Evolutionary conservation across 192 early-diverging fungal genomes (phyloP).

Genomic region (Obelidium mucronatum): DNA sequence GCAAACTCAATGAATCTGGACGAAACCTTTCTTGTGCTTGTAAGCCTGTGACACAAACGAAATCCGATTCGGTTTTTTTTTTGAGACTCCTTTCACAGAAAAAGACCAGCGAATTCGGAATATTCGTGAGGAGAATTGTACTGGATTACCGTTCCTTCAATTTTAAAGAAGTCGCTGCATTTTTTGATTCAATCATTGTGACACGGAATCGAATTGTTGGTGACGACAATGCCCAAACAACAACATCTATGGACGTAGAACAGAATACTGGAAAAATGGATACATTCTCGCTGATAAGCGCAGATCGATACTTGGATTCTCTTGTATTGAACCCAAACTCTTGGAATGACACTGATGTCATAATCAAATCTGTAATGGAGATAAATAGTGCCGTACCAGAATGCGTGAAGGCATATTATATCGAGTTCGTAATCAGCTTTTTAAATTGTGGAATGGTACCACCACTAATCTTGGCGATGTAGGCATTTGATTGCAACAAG

Average conservation of each 20-base stretch:
- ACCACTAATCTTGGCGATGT: no score
- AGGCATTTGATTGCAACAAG: background rate
- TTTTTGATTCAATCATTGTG: conserved; percentile 10
- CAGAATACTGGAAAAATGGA: background rate
- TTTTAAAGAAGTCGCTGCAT: background rate
- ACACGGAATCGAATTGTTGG: no score
- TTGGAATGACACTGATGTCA: no score
- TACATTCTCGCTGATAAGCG: background rate
- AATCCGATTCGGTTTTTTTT: no score
- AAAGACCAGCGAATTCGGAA: conserved; percentile 22
- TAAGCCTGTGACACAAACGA: background rate
- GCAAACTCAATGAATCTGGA: no score
- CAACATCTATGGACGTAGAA: background rate
- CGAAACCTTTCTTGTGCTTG: conserved; percentile 6
- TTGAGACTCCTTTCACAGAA: no score
- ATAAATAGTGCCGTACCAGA: background rate
- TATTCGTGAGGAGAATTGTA: conserved; percentile 13
- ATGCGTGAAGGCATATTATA: conserved; percentile 4
- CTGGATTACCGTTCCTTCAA: conserved; percentile 9
- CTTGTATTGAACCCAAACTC: no score
- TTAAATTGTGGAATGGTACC: background rate
- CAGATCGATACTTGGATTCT: background rate
- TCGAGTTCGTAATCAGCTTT: background rate
- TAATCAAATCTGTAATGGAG: background rate
- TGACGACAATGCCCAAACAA: background rate